phyloP scores from a whole-genome alignment of 2,329 filamentous ascomycete species.

The Fusarium sp. region DNA sequence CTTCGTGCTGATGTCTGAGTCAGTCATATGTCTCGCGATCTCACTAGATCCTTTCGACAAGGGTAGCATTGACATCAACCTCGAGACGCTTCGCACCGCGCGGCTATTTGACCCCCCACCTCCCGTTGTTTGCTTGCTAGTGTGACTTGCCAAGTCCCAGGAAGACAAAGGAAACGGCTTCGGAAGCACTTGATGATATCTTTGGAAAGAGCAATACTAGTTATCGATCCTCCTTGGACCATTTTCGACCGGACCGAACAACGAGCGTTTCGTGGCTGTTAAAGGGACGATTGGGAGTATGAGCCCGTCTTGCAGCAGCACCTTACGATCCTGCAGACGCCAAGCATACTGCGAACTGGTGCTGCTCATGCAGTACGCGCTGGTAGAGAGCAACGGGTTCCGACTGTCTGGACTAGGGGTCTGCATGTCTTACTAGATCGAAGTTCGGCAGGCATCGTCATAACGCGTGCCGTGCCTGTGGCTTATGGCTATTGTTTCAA shows the following conservation, averaged over 20 bases:
- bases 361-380: not conserved
- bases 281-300: not conserved
- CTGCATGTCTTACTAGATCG: slow-evolving; percentile 12
- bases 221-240: not conserved
- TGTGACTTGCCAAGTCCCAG: slow-evolving; percentile 4
- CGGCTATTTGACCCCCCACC: slow-evolving; percentile 17
- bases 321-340: slow-evolving; percentile 1
- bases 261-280: not conserved
- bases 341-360: slow-evolving; percentile 3
- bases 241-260: not conserved
- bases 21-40: slow-evolving; percentile 14
- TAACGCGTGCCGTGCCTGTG: not conserved
- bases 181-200: not conserved
- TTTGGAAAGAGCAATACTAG: not conserved
- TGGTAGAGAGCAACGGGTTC: not conserved
- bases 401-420: not conserved
- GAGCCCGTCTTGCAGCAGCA: not conserved
- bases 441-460: slow-evolving; percentile 1
- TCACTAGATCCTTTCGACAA: not conserved
- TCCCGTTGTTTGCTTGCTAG: slow-evolving; percentile 16
- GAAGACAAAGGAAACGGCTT: slow-evolving; percentile 19
- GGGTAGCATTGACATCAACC: slow-evolving; percentile 4
- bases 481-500: slow-evolving; percentile 9
- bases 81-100: slow-evolving; percentile 29
- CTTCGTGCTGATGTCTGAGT: slow-evolving; percentile 17